Evolutionary conservation across 148 eudicot species (phyloP).

Genomic region (Dysphania ambrosioides): DNA sequence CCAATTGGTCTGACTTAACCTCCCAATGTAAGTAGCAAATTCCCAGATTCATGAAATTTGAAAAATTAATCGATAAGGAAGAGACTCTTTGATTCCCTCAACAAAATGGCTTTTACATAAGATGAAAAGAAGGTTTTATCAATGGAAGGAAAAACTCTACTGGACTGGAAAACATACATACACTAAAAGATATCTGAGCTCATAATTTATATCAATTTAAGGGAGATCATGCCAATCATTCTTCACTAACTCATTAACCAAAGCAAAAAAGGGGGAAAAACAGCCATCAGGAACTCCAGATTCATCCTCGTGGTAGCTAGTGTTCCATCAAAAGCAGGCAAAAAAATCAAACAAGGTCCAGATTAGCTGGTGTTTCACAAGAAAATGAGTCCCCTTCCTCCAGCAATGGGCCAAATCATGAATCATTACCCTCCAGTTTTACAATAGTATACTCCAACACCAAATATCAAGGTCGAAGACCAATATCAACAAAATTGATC

Average conservation of each 20-base stretch:
- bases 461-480: neutral
- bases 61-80: neutral
- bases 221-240: neutral
- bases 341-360: neutral
- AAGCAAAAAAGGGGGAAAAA: too few species aligned
- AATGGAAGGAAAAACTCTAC: neutral
- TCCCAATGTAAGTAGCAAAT: neutral
- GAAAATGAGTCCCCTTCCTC: neutral
- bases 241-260: neutral
- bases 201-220: neutral
- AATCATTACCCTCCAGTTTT: neutral
- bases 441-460: neutral
- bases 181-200: neutral
- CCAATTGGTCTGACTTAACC: neutral
- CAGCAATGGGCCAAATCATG: neutral
- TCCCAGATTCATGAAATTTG: neutral
- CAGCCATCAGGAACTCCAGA: constrained; percentile 2
- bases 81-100: neutral
- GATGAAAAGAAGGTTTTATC: neutral
- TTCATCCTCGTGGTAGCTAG: too few species aligned
- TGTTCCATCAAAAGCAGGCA: neutral
- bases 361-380: neutral
- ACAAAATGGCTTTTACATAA: neutral
- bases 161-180: neutral
- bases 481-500: neutral